These are phyloP conservation scores for Clathrospora elynae DNA, from an alignment of 2,329 filamentous ascomycete genomes.

Conservation along the genomic window DNA sequence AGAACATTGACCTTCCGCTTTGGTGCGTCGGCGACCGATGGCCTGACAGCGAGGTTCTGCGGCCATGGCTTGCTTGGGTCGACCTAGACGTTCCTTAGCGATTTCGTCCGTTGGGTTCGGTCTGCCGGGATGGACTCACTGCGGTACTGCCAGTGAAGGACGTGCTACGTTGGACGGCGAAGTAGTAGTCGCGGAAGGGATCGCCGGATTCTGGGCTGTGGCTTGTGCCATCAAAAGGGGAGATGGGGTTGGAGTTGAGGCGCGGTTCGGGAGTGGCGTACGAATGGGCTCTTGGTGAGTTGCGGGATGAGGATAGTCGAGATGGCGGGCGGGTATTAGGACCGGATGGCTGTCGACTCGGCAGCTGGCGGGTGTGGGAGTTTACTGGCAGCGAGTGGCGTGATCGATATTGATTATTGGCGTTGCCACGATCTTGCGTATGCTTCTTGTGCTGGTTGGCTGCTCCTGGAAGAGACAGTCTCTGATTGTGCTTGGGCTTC, in stretches of 20 bases:
- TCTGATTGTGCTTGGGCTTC: slow-evolving; percentile 1
- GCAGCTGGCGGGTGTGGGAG: not conserved
- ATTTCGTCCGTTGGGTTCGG: not conserved
- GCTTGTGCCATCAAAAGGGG: not conserved
- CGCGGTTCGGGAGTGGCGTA: no score
- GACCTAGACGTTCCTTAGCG: slow-evolving; percentile 24
- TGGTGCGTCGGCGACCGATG: slow-evolving; percentile 17
- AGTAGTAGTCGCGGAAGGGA: slow-evolving; percentile 26
- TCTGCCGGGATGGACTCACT: slow-evolving; percentile 23
- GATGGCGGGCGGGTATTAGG: not conserved
- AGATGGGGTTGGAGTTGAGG: not conserved
- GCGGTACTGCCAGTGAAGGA: slow-evolving; percentile 27
- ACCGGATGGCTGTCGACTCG: not conserved
- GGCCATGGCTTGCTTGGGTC: slow-evolving; percentile 22
- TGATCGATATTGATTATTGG: slow-evolving; percentile 4
- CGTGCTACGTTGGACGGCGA: slow-evolving; percentile 17
- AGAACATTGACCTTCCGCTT: slow-evolving; percentile 24
- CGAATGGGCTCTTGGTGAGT: no score
- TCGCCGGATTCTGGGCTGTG: slow-evolving; percentile 17
- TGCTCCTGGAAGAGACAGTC: slow-evolving; percentile 14
- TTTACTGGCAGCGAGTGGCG: slow-evolving; percentile 27
- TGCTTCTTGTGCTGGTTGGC: slow-evolving; percentile 6
- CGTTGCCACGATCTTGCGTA: not conserved
- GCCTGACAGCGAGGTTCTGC: slow-evolving; percentile 18
- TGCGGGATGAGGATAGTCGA: no score